Conservation (phyloP, 371 early-diverging fungal species). For the Gilbertella persicaria region DNA sequence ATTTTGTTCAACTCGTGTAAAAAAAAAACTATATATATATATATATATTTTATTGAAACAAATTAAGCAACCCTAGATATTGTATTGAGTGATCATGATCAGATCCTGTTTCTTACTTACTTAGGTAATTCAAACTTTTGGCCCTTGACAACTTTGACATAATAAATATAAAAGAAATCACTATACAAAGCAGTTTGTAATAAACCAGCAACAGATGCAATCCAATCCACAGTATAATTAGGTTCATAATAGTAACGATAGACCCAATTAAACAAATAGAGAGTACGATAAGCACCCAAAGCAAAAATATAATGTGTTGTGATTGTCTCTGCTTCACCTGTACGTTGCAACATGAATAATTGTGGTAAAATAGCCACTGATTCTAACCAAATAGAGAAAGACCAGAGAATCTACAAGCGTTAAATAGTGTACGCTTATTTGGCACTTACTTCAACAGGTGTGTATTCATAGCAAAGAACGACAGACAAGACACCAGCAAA, state of each 20-base stretch:
- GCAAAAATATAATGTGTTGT: constrained; percentile 98
- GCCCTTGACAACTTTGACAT: constrained; percentile 87
- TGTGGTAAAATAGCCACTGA: constrained; percentile 99
- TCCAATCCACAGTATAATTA: constrained; percentile 59
- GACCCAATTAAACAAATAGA: constrained; percentile 97
- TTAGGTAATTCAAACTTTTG: constrained; percentile 77
- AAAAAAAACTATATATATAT: background rate
- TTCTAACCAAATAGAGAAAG: constrained; percentile 97
- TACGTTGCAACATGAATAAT: constrained; percentile 95
- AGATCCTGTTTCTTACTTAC: too few species aligned
- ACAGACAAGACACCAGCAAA: constrained; percentile 67
- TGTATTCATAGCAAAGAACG: constrained; percentile 72
- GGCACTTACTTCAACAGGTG: constrained; percentile 73
- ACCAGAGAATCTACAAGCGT: constrained; percentile 76
- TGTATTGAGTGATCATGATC: too few species aligned
- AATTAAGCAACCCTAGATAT: too few species aligned
- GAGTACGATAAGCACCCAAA: constrained; percentile 94
- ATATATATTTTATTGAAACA: background rate
- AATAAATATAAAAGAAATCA: constrained; percentile 98
- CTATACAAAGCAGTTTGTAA: constrained; percentile 95
- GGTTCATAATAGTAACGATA: constrained; percentile 81
- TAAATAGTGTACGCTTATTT: too few species aligned
- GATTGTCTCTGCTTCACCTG: constrained; percentile 99
- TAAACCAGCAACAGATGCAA: constrained; percentile 87
- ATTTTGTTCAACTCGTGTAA: constrained; percentile 56